phyloP scores from a whole-genome alignment of 75 land plant genomes.

The Cunninghamia lanceolata region DNA sequence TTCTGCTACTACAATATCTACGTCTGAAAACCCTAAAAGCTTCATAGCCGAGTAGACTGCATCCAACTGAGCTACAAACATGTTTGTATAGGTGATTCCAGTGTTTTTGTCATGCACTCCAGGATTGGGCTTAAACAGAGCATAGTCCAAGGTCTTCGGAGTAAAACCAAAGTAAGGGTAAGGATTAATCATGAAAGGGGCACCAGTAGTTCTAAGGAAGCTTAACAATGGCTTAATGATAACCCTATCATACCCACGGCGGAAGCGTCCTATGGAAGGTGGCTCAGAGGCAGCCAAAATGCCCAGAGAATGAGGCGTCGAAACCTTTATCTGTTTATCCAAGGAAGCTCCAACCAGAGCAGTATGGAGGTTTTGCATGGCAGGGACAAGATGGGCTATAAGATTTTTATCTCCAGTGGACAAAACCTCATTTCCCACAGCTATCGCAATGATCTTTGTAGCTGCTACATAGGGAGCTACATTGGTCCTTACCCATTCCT shows the following conservation, averaged over 20 bases:
- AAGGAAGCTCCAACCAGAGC: conserved; percentile 25
- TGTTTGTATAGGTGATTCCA: conserved; percentile 27
- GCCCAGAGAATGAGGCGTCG: conserved; percentile 69
- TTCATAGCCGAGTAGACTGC: conserved; percentile 57
- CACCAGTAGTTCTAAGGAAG: conserved; percentile 22
- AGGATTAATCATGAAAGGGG: conserved; percentile 40
- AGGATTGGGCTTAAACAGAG: conserved; percentile 24
- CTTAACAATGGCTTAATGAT: conserved; percentile 24
- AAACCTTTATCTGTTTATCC: conserved; percentile 31
- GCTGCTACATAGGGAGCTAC: conserved; percentile 39
- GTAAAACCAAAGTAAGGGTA: conserved; percentile 35
- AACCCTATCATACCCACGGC: conserved; percentile 25
- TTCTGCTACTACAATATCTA: conserved; percentile 42
- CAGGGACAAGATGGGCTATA: conserved; percentile 39
- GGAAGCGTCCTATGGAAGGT: conserved; percentile 63
- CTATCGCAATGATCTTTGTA: conserved; percentile 43
- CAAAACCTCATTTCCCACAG: conserved; percentile 71
- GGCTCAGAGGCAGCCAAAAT: conserved; percentile 51
- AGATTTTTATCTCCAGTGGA: conserved; percentile 28
- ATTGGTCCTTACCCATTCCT: conserved; percentile 42
- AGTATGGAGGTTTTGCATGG: conserved; percentile 45
- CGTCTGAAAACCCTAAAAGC: conserved; percentile 18
- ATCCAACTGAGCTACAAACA: conserved; percentile 45
- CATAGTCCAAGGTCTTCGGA: conserved; percentile 20
- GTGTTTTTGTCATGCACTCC: conserved; percentile 26